phyloP scores from a whole-genome alignment of 768 basidiomycete genomes.

The Lentinula raphanica region DNA sequence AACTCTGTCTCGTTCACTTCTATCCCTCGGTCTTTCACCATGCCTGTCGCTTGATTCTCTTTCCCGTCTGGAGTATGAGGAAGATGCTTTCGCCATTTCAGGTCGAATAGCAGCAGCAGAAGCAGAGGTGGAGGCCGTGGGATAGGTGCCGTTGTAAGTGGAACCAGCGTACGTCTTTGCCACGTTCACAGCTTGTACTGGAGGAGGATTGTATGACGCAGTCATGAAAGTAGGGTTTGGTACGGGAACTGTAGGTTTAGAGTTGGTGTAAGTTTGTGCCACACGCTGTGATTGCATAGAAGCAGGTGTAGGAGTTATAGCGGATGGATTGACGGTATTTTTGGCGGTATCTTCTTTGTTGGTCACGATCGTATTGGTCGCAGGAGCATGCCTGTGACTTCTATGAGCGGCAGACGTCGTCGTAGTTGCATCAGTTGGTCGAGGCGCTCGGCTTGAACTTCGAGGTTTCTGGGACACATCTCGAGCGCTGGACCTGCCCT shows the following conservation, averaged over 20 bases:
- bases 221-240: background rate
- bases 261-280: background rate
- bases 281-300: constrained; percentile 5
- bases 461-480: constrained; percentile 21
- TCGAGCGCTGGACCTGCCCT: constrained; percentile 12
- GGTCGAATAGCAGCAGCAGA: background rate
- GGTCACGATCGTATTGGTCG: background rate
- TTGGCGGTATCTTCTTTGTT: background rate
- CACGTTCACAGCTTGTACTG: background rate
- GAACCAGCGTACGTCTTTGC: constrained; percentile 3
- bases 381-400: background rate
- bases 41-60: constrained; percentile 17
- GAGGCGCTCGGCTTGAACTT: constrained; percentile 24
- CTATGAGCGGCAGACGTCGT: background rate
- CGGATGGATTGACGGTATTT: background rate
- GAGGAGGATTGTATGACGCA: background rate
- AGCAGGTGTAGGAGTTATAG: constrained; percentile 1
- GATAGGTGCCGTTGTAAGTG: background rate
- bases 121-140: constrained; percentile 2
- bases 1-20: constrained; percentile 15
- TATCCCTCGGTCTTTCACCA: constrained; percentile 16
- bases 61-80: constrained; percentile 9
- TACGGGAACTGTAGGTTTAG: background rate
- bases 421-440: background rate
- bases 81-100: constrained; percentile 3